Evolutionary conservation across 2,329 filamentous ascomycete genomes (phyloP), one percentile per base, ranked within the genome.

Genomic region (Pseudopyricularia javanii): DNA sequence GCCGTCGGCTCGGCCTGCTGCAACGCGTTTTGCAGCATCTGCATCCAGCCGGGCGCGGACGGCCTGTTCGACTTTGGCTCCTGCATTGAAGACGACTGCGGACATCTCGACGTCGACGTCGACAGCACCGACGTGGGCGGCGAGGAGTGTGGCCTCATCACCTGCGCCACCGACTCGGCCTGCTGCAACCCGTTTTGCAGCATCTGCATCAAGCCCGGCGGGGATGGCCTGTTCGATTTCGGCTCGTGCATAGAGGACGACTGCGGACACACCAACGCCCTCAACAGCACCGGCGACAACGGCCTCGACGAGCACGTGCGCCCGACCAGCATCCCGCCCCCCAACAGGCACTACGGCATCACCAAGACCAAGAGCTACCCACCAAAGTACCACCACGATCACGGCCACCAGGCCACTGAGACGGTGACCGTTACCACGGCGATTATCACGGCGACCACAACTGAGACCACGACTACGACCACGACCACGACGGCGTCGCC

Each of bases 131-230:
- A n/a, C n/a, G n/a, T n/a, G n/a, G n/a, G n/a, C n/a, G n/a, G n/a
- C n/a, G n/a, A n/a, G n/a, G n/a, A n/a, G n/a, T 60, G 59, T 51
- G 59, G 59, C 12, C 34, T 47, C 8, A 33, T 49, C 14, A 40
- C 57, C 20, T 61, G 59, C 54, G 17, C 51, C 6, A 14, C 43
- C 14, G 58, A 56, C 8, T 3, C 48, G n/a, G 32, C 30, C 12
- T 61, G 59, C 59, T 61, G 59, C 57, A 60, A 61, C 54, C 30
- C 55, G 3, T 54, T 53, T 7, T 60, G 59, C 55, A 53, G 55
- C 48, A 24, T 57, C n/a, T 60, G 59, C 55, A 49, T 51, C 47
- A 52, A 54, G 11, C 57, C 58, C 4, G 57, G 55, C 49, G 53
- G 54, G 54, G 22, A 33, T 17, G n/a, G n/a, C n/a, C n/a, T n/a